phyloP scores from a whole-genome alignment of 352 stramenopile species.

The Phytopythium boreale region DNA sequence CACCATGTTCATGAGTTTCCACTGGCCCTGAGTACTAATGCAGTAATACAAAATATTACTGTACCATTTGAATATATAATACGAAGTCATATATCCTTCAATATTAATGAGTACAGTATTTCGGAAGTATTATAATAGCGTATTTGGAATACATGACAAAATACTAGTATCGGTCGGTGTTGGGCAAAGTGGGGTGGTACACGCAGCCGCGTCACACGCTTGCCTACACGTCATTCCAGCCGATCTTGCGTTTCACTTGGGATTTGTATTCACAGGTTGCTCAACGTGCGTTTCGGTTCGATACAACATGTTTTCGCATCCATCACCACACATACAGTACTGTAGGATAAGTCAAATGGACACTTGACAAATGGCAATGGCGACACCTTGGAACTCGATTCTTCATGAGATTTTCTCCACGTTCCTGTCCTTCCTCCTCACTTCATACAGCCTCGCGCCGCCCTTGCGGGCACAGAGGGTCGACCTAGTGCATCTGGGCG shows the following conservation, averaged over 20 bases:
- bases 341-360: too few species aligned
- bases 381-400: neutral
- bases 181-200: neutral
- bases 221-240: constrained; percentile 2
- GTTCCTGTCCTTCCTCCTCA: neutral
- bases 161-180: too few species aligned
- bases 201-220: constrained; percentile 21
- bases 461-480: neutral
- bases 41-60: too few species aligned
- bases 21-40: too few species aligned
- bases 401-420: neutral
- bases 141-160: too few species aligned
- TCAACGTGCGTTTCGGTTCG: too few species aligned
- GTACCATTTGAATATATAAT: too few species aligned
- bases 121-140: too few species aligned
- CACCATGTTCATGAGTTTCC: too few species aligned
- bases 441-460: neutral
- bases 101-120: too few species aligned
- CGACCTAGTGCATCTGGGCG: constrained; percentile 64
- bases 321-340: neutral
- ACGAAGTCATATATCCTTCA: too few species aligned
- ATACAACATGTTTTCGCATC: neutral
- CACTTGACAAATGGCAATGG: neutral
- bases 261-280: neutral
- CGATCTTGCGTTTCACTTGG: constrained; percentile 7